A percentile compares a stretch with the other conserved stretches of the same genome.
phyloP scores from a whole-genome alignment of 176 grass and related monocot genomes.

The Avena atlantica region DNA sequence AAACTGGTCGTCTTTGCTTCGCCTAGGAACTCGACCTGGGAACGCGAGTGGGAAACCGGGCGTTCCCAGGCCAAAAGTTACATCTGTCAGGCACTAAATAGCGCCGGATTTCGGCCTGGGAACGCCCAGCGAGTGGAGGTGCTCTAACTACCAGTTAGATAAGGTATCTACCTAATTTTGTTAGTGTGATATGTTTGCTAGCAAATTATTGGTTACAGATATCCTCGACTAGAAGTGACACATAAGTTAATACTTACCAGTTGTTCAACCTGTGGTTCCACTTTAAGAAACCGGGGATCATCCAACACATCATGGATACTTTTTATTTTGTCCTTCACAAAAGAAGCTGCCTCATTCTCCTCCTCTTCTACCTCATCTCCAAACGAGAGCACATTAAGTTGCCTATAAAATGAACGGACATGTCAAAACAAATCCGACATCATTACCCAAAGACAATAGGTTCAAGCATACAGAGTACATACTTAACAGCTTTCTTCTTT shows the following conservation, averaged over 20 bases:
- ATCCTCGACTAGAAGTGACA: neutral
- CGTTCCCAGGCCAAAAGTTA: no score
- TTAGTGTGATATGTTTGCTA: constrained; percentile 11
- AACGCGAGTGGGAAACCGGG: no score
- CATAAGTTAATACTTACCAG: constrained; percentile 44
- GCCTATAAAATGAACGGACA: constrained; percentile 55
- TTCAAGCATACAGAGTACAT: constrained; percentile 34
- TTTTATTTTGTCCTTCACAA: constrained; percentile 88
- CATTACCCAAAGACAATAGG: constrained; percentile 22
- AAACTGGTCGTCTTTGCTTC: no score
- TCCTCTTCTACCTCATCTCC: constrained; percentile 98
- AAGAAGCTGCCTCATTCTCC: constrained; percentile 66
- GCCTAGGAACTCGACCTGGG: no score
- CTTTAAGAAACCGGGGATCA: constrained; percentile 88
- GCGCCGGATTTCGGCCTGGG: no score
- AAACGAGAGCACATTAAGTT: constrained; percentile 93
- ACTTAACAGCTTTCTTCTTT: constrained; percentile 91
- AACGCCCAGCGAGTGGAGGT: no score
- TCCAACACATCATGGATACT: constrained; percentile 96
- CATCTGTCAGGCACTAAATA: no score
- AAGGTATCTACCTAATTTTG: constrained; percentile 2
- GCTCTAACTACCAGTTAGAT: constrained; percentile 11
- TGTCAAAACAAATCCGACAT: constrained; percentile 41
- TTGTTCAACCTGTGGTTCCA: constrained; percentile 53
- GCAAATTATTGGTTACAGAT: constrained; percentile 2